Conservation (phyloP, 176 grass and related monocot species). For the Pharus latifolius region DNA sequence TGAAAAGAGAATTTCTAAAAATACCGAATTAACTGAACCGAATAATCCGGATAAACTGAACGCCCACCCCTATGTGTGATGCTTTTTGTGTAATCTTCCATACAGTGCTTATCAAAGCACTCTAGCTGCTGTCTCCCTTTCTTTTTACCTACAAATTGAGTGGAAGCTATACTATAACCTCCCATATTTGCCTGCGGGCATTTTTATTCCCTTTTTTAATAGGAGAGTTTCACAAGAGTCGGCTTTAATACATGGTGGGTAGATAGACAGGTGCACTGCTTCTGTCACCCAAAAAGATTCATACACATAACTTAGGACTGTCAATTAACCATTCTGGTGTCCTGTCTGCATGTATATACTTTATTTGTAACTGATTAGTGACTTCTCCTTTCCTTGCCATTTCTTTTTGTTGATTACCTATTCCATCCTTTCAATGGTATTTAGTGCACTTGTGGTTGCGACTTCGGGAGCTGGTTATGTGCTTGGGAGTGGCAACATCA, state of each 20-base stretch:
- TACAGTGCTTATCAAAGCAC: too few relatives aligned
- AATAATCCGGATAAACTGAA: too few relatives aligned
- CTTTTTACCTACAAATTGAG: too few relatives aligned
- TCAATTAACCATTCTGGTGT: background rate
- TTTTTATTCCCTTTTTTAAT: background rate
- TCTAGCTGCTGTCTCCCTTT: too few relatives aligned
- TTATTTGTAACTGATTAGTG: background rate
- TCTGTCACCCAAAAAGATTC: background rate
- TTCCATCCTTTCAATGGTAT: conserved; percentile 13
- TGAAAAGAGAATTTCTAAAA: too few relatives aligned
- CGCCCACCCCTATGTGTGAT: too few relatives aligned
- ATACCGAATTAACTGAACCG: too few relatives aligned
- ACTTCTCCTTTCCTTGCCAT: background rate
- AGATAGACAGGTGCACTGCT: background rate
- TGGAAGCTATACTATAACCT: too few relatives aligned
- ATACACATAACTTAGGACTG: conserved; percentile 9
- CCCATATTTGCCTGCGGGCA: too few relatives aligned
- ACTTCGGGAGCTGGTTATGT: conserved; percentile 95
- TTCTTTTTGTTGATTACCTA: background rate
- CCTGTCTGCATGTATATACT: background rate
- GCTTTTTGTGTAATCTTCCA: too few relatives aligned
- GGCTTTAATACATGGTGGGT: background rate
- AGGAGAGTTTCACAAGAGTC: background rate
- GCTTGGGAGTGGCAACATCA: conserved; percentile 63
- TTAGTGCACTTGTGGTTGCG: conserved; percentile 87